Evolutionary conservation across 768 basidiomycete genomes (phyloP).

Genomic region (Leucocoprinus birnbaumii): DNA sequence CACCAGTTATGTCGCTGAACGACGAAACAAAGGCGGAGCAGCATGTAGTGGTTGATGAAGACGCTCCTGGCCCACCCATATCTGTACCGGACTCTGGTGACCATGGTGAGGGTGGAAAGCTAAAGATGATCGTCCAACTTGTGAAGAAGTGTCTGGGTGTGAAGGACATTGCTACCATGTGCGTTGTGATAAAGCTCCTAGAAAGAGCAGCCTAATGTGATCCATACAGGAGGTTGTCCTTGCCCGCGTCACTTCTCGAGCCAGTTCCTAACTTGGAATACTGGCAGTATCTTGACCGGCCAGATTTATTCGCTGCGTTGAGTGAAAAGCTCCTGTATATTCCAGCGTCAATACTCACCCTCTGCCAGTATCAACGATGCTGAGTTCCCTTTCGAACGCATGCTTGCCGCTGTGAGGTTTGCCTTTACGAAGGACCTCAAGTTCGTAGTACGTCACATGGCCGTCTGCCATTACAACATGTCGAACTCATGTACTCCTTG

Average conservation of each 20-base stretch:
- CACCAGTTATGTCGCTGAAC: neutral
- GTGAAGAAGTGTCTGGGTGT: conserved; percentile 91
- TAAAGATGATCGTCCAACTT: conserved; percentile 91
- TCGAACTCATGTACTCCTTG: neutral
- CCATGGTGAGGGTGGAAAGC: conserved; percentile 82
- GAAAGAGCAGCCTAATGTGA: conserved; percentile 1
- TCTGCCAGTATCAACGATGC: conserved; percentile 82
- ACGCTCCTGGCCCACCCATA: conserved; percentile 52
- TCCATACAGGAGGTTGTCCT: conserved; percentile 72
- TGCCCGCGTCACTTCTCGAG: conserved; percentile 91
- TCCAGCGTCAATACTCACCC: conserved; percentile 1
- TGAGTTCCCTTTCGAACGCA: conserved; percentile 88
- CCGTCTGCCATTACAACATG: conserved; percentile 2
- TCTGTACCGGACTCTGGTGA: conserved; percentile 71
- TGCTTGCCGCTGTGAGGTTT: conserved; percentile 90
- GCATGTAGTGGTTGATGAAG: conserved; percentile 33
- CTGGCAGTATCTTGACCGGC: conserved; percentile 91
- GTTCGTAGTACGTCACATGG: conserved; percentile 63
- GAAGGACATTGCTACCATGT: conserved; percentile 95
- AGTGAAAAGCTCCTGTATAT: conserved; percentile 26
- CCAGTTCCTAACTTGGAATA: conserved; percentile 96
- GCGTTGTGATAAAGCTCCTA: conserved; percentile 24
- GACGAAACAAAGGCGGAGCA: neutral
- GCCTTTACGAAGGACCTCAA: conserved; percentile 93
- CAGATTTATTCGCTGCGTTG: conserved; percentile 89